Percentiles rank a stretch among this genome's conserved stretches.
Evolutionary conservation across 352 stramenopile species (phyloP).

Genomic region (Phytophthora pinifolia): DNA sequence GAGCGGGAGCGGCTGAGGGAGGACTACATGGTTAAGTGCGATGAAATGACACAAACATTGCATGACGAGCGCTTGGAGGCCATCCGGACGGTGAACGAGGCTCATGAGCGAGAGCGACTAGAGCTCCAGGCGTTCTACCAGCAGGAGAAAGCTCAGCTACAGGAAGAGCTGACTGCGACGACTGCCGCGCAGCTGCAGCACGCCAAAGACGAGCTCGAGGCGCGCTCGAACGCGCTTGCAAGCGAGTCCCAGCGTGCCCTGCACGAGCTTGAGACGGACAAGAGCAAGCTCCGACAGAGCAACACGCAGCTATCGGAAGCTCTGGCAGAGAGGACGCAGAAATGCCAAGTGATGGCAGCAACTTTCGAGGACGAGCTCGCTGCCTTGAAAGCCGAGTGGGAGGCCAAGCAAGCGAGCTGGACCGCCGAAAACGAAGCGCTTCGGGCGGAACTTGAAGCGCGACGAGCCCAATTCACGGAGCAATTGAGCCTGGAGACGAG

Average conservation of each 20-base stretch:
- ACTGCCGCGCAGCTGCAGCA: slow-evolving; percentile 33
- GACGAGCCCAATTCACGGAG: slow-evolving; percentile 13
- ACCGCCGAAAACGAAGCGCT: slow-evolving; percentile 1
- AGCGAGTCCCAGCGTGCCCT: slow-evolving; percentile 8
- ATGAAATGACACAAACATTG: slow-evolving; percentile 55
- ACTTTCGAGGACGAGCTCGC: slow-evolving; percentile 25
- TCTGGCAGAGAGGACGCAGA: slow-evolving; percentile 13
- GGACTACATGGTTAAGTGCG: slow-evolving; percentile 59
- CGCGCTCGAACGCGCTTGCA: slow-evolving; percentile 14
- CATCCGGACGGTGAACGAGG: slow-evolving; percentile 43
- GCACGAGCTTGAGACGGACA: slow-evolving; percentile 5
- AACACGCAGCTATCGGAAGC: slow-evolving; percentile 12
- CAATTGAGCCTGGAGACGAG: slow-evolving; percentile 12
- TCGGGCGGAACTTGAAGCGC: slow-evolving; percentile 14
- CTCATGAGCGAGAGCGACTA: slow-evolving; percentile 49
- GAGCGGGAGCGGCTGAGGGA: slow-evolving; percentile 45
- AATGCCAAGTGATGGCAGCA: slow-evolving; percentile 15
- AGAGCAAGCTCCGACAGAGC: slow-evolving; percentile 13
- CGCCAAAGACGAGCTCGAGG: slow-evolving; percentile 21
- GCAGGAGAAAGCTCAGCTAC: slow-evolving; percentile 56
- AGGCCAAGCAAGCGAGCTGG: slow-evolving; percentile 16
- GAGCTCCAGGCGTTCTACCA: slow-evolving; percentile 55
- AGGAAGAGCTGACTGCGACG: slow-evolving; percentile 43
- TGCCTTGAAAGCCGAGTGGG: slow-evolving; percentile 16
- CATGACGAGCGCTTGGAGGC: slow-evolving; percentile 48